These are phyloP conservation scores for Zygosaccharomyces pseudobailii DNA, from an alignment of 1,139 yeast species.

Conservation along the genomic window DNA sequence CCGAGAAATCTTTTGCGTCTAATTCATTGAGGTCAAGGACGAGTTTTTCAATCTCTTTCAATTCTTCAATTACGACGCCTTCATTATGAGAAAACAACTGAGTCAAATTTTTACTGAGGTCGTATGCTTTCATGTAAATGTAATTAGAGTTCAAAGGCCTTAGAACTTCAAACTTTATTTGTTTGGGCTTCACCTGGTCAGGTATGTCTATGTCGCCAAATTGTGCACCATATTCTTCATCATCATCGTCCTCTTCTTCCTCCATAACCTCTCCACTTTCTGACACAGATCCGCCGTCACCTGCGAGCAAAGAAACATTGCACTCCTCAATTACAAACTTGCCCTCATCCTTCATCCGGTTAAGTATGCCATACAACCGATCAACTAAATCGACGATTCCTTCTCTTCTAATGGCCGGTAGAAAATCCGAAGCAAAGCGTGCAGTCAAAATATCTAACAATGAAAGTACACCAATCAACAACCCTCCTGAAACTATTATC, in stretches of 20 bases:
- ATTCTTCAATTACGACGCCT: conserved; percentile 27
- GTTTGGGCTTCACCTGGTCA: conserved; percentile 23
- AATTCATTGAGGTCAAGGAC: conserved; percentile 15
- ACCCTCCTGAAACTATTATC: conserved; percentile 35
- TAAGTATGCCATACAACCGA: conserved; percentile 9
- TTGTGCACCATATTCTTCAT: conserved; percentile 30
- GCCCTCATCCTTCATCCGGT: conserved; percentile 18
- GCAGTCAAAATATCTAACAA: conserved; percentile 45
- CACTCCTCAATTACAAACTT: conserved; percentile 23
- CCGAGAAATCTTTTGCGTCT: conserved; percentile 21
- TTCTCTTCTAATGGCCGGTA: conserved; percentile 58
- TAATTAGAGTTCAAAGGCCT: conserved; percentile 13
- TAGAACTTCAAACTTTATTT: conserved; percentile 20
- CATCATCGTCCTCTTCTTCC: conserved; percentile 31
- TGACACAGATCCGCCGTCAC: conserved; percentile 20
- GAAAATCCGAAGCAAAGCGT: conserved; percentile 43
- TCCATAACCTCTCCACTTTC: conserved; percentile 22
- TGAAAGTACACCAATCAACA: conserved; percentile 53
- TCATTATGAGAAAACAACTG: conserved; percentile 19
- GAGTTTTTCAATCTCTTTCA: conserved; percentile 25
- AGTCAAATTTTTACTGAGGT: conserved; percentile 12
- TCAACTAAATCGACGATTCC: conserved; percentile 53
- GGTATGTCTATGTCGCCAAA: conserved; percentile 26
- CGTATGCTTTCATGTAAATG: conserved; percentile 12
- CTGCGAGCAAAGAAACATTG: conserved; percentile 15